Evolutionary conservation across 2,329 filamentous ascomycete species (phyloP), one percentile per base, ranked within the genome.

Genomic region (Fusarium pseudonygamai): DNA sequence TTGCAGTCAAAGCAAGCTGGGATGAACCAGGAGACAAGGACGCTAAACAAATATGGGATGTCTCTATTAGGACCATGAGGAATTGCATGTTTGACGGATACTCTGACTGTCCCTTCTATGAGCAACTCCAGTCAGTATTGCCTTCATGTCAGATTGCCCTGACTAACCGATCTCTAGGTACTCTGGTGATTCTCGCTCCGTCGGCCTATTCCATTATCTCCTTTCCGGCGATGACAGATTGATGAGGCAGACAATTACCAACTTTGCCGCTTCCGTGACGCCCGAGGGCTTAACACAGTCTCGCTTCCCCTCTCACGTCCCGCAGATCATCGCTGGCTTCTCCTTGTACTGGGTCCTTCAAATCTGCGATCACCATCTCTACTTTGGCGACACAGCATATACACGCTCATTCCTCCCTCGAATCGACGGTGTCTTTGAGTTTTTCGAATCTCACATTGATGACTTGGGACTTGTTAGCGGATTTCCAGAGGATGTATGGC

Each of bases 81-180:
- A 6, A 64, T 6, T 64, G 56, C 32, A 64, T 64, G 61, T 36
- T 49, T 24, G 61, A 64, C 2, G 58, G 61, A 0, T 64, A 64
- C 7, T 45, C 58, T 13, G 56, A 64, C 6, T 64, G 61, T 18
- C 56, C 61, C 0, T 64, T 64, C 14, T 64, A 64, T 5, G 56
- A 64, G 1, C 61, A 64, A 43, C 61, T 64, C 3, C 61, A 64
- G 24, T 64, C 3, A 18, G 61, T 5, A 56, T 2, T 3, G 0
- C 7, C 37, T 3, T 8, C 0, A 15, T 0, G 3, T 1, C 26
- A 2, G 2, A 14, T 2, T 20, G 11, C 2, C 3, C 14, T 32
- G 1, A 15, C 13, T 56, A 6, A 56, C 56, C 8, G 34, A 7
- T 30, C 2, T 45, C 16, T n/a, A 37, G 20, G 7, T 22, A 26